phyloP scores from a whole-genome alignment of 2,329 filamentous ascomycete species.

The Metarhizium sp. region DNA sequence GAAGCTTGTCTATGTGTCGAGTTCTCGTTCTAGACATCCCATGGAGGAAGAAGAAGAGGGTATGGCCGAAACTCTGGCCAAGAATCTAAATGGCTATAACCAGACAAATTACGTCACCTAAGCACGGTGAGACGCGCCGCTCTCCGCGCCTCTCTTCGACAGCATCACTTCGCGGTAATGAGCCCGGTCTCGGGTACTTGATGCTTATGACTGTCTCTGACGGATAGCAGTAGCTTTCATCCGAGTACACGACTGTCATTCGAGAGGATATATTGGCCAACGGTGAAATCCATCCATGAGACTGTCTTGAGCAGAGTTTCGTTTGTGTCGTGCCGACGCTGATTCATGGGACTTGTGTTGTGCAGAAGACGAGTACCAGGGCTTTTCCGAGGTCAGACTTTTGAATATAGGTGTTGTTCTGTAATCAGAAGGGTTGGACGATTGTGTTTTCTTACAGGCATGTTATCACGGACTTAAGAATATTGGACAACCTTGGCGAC shows the following conservation, averaged over 20 bases:
- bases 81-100: constrained; percentile 4
- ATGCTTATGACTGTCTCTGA: too few relatives aligned
- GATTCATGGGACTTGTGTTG: too few relatives aligned
- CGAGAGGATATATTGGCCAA: constrained; percentile 2
- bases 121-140: constrained; percentile 9
- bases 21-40: background rate
- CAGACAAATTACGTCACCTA: constrained; percentile 16
- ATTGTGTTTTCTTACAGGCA: too few relatives aligned
- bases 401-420: too few relatives aligned
- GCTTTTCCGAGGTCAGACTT: too few relatives aligned
- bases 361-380: too few relatives aligned
- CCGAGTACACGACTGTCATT: background rate
- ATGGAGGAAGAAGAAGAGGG: background rate
- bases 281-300: constrained; percentile 4
- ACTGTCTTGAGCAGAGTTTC: background rate
- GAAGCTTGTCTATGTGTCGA: constrained; percentile 3
- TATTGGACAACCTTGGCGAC: too few relatives aligned
- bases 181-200: background rate
- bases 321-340: too few relatives aligned
- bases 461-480: too few relatives aligned
- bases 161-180: background rate
- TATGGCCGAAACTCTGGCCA: background rate
- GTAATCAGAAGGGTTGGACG: too few relatives aligned
- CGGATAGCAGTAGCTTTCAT: too few relatives aligned
- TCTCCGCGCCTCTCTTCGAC: constrained; percentile 4